These are phyloP conservation scores for Stephanodiscus triporus DNA, from an alignment of 108 stramenopile genomes.

Conservation along the genomic window DNA sequence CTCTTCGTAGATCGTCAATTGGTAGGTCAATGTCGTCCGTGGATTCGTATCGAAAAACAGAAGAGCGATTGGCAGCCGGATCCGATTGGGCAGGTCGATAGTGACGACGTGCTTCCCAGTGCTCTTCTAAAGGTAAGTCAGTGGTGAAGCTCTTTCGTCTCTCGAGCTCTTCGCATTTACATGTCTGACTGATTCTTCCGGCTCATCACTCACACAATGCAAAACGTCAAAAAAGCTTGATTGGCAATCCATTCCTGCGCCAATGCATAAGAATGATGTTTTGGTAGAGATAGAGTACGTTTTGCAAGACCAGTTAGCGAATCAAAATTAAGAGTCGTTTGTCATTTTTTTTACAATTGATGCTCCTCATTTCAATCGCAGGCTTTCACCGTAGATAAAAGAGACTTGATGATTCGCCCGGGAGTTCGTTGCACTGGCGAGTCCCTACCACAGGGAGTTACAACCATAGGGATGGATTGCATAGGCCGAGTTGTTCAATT, in stretches of 20 bases:
- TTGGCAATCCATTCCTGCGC: conserved; percentile 42
- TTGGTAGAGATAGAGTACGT: conserved; percentile 46
- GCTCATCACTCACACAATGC: not conserved
- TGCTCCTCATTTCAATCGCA: not conserved
- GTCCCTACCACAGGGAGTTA: conserved; percentile 19
- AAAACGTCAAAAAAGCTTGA: conserved; percentile 19
- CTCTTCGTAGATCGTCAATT: conserved; percentile 2
- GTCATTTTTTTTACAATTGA: not conserved
- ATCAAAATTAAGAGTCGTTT: not conserved
- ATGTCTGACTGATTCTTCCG: not conserved
- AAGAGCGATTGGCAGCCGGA: not conserved
- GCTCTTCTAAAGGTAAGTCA: conserved; percentile 29
- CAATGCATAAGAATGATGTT: conserved; percentile 48
- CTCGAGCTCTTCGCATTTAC: not conserved
- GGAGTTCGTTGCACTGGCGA: conserved; percentile 36
- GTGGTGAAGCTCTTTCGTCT: not conserved
- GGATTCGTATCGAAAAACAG: conserved; percentile 14
- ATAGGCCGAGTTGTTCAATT: conserved; percentile 45
- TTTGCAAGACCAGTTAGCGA: not conserved
- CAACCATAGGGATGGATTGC: conserved; percentile 38
- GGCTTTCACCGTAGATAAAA: conserved; percentile 43
- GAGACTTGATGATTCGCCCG: conserved; percentile 32
- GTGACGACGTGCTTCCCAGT: conserved; percentile 25
- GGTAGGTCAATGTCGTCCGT: not conserved
- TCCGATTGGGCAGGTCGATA: not conserved